Evolutionary conservation across 208 protist species (phyloP), one percentile per base, ranked within the genome.

Genomic region (Angomonas deanei): DNA sequence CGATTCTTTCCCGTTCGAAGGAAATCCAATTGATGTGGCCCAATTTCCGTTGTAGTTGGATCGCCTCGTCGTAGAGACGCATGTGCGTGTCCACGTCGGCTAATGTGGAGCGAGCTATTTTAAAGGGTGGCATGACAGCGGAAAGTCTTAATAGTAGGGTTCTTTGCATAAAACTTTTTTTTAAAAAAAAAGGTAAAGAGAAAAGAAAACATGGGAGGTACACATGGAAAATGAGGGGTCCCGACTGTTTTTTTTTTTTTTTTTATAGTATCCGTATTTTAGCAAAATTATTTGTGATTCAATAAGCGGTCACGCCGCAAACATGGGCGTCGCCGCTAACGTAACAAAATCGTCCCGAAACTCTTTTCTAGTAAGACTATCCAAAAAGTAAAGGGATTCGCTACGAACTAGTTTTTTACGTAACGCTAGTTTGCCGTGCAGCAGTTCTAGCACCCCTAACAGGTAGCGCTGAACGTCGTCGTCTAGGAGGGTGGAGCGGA

Each of bases 11-110:
- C n/a, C 48, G 61, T n/a, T 56, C 39, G 24, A 66, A 66, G 19
- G 47, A 54, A 10, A 56, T 30, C 61, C 61, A 66, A 32, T 66
- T 66, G 61, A 24, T 13, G 30, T 57, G 53, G 3, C 61, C 61
- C 21, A 66, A 28, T 10, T 26, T 4, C 30, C 47, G 21, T 36
- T 66, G 61, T 17, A 48, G 56, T 17, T 48, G 46, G 21, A 66
- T 66, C 19, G 61, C 61, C 15, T 57, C 55, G 3, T 24, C 48
- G 34, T 66, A 66, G 6, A 66, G 49, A 2, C 27, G 15, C 48
- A 66, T 66, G 49, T 58, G 61, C 2, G 23, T 57, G 15, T 66
- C 49, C 15, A 66, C 17, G 47, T 66, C 61, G 21, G n/a, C 28
- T 1, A 48, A 26, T 6, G 21, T 34, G 6, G 61, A 66, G 47